Conservation (phyloP, 2,329 filamentous ascomycete species). For the Setomelanomma holmii region DNA sequence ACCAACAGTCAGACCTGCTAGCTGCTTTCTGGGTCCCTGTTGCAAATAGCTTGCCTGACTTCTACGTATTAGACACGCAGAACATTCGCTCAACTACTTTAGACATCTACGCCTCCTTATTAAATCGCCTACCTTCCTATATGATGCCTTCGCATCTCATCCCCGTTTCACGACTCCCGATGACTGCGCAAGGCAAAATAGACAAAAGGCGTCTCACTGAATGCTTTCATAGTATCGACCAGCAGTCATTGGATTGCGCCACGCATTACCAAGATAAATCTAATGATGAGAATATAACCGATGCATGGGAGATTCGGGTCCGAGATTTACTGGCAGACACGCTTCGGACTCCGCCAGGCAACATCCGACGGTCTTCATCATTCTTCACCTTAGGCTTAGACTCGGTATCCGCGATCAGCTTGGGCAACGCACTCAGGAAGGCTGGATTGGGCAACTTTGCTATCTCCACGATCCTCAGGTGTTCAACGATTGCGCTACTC, state of each 20-base stretch:
- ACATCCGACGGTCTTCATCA: conserved; percentile 70
- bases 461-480: conserved; percentile 73
- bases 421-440: conserved; percentile 66
- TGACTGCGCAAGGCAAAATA: conserved; percentile 77
- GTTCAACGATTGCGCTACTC: conserved; percentile 71
- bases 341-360: conserved; percentile 53
- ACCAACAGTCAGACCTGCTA: conserved; percentile 59
- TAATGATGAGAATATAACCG: conserved; percentile 54
- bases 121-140: conserved; percentile 69
- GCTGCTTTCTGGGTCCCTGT: conserved; percentile 72
- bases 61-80: conserved; percentile 50
- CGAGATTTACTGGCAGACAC: conserved; percentile 61
- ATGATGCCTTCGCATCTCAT: conserved; percentile 81
- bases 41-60: conserved; percentile 25
- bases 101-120: conserved; percentile 63
- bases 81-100: conserved; percentile 29
- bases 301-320: conserved; percentile 62
- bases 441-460: conserved; percentile 59
- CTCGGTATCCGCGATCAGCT: conserved; percentile 78
- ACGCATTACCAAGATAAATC: conserved; percentile 38
- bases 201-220: conserved; percentile 64
- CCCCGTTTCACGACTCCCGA: conserved; percentile 72
- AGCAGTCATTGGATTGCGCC: conserved; percentile 54
- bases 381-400: conserved; percentile 83
- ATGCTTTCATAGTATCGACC: conserved; percentile 57